Evolutionary conservation across 208 protist species (phyloP), one percentile per base, ranked within the genome.

Genomic region (Trypanosoma avium): DNA sequence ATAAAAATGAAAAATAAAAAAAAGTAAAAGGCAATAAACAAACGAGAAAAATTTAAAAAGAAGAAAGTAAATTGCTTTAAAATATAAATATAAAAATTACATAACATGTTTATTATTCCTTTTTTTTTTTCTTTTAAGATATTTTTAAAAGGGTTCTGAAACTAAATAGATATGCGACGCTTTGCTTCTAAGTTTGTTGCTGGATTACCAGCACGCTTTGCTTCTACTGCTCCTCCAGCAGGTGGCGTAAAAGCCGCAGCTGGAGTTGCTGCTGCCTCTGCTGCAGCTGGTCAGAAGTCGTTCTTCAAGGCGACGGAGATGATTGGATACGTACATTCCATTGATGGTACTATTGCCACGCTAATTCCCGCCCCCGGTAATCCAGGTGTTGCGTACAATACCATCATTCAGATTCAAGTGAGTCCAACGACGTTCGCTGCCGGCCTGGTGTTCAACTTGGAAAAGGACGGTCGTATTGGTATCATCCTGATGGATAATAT

Each of bases 401-500:
- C 82, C 46, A 87, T 93, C 63, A 86, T 93, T 38, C 84, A 88
- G 73, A 93, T 93, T 46, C 82, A 93, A 73, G 84, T 88, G 52
- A 85, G 77, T 67, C 79, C 82, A 21, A 90, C 86, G 33, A 88
- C 78, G 29, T 87, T 90, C 61, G 88, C 84, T 29, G 73, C 74
- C 57, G 88, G 79, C 19, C 71, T 92, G 27, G 85, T 93, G 45
- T 93, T 93, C 67, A 93, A 93, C 78, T 64, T 93, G 65, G 80
- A 94, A 72, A 90, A 88, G 75, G 88, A 92, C 55, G 88, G 85
- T 63, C 83, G 82, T 57, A 90, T 94, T 60, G 88, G 84, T 67
- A 85, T 92, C 67, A 94, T 92, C 67, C 72, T 92, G 60, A 84
- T 94, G 81, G 88, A 92, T 65, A 94, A 94, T 75, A 94, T 88